Conservation (phyloP, 306 rosid species). For the Lupinus albus region DNA sequence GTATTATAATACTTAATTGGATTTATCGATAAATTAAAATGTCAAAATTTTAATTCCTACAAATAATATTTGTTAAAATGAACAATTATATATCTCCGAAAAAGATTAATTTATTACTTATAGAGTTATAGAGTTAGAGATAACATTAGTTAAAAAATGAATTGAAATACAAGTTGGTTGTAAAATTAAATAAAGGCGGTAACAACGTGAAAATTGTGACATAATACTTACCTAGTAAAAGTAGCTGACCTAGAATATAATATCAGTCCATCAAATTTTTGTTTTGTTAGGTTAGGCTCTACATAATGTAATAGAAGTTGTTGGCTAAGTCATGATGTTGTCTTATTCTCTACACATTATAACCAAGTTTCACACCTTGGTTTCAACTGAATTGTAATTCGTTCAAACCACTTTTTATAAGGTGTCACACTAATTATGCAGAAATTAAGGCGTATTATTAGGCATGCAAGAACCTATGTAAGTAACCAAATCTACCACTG, state of each 20-base stretch:
- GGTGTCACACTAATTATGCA: neutral
- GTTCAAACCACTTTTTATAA: neutral
- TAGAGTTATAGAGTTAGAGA: no score
- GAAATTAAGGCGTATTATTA: neutral
- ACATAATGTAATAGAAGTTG: neutral
- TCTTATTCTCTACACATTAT: neutral
- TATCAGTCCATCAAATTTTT: neutral
- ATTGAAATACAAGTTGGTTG: no score
- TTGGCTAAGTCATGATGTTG: neutral
- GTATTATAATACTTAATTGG: no score
- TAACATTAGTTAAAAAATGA: no score
- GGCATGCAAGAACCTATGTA: neutral
- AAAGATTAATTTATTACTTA: no score
- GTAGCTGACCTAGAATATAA: neutral
- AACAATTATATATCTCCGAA: no score
- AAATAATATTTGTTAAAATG: no score
- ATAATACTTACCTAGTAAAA: neutral
- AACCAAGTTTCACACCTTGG: neutral
- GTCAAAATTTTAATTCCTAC: no score
- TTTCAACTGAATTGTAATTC: neutral
- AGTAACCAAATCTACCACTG: no score
- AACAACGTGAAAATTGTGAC: no score
- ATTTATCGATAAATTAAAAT: no score
- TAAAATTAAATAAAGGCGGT: no score
- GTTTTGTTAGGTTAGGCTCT: neutral